Evolutionary conservation across 345 rosid species (phyloP).

Genomic region (Populus alba): DNA sequence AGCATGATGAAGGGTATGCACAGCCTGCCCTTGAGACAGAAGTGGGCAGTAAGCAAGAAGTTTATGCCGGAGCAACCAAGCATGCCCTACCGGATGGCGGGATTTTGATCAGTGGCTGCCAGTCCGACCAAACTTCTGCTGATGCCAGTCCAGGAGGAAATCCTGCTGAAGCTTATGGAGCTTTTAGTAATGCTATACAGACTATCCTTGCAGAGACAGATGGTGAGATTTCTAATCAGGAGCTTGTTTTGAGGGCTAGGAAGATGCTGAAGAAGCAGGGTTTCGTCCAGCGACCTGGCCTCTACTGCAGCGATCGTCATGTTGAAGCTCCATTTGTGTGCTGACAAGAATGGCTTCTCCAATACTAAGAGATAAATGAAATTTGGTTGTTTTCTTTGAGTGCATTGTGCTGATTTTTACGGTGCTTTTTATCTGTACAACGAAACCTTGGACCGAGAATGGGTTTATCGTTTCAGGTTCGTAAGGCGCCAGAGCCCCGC

Average conservation of each 20-base stretch:
- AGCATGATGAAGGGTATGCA: constrained; percentile 54
- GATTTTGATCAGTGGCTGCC: constrained; percentile 89
- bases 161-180: constrained; percentile 73
- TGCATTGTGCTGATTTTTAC: background rate
- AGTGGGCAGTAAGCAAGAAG: constrained; percentile 69
- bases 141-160: constrained; percentile 85
- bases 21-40: constrained; percentile 69
- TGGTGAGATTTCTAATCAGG: constrained; percentile 51
- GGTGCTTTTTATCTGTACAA: background rate
- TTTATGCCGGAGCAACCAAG: constrained; percentile 68
- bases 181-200: constrained; percentile 93
- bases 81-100: constrained; percentile 69
- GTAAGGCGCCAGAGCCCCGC: background rate
- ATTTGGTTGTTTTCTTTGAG: background rate
- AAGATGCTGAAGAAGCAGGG: constrained; percentile 64
- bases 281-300: constrained; percentile 91
- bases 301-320: constrained; percentile 75
- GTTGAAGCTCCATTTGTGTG: constrained; percentile 59
- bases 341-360: constrained; percentile 15
- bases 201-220: constrained; percentile 58
- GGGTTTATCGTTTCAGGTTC: background rate
- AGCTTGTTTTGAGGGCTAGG: constrained; percentile 69
- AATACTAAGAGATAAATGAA: background rate
- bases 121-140: constrained; percentile 89
- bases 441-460: background rate